phyloP scores from a whole-genome alignment of 352 stramenopile species.

The Plasmopara halstedii region DNA sequence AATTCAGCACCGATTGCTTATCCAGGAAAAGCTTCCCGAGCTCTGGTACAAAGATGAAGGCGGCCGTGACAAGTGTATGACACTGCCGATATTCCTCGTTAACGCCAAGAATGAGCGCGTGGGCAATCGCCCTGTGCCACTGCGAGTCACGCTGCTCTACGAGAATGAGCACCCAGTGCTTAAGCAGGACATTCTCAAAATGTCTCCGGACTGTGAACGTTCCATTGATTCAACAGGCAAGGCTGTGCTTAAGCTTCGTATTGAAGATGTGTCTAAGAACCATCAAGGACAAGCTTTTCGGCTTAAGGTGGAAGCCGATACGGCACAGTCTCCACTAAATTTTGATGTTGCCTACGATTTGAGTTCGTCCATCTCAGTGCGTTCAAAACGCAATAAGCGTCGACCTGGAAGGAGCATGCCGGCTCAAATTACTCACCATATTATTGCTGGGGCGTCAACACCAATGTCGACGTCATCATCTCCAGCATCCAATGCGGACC shows the following conservation, averaged over 20 bases:
- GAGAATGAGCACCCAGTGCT: constrained; percentile 86
- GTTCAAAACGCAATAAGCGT: constrained; percentile 93
- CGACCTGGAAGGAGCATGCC: constrained; percentile 44
- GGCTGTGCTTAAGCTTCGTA: constrained; percentile 83
- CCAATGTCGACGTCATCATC: constrained; percentile 62
- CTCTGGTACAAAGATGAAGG: constrained; percentile 86
- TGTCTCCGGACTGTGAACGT: constrained; percentile 76
- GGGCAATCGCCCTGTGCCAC: constrained; percentile 60
- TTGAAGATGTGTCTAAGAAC: constrained; percentile 97
- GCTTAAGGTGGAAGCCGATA: constrained; percentile 88
- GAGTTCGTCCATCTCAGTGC: constrained; percentile 88
- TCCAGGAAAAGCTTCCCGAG: constrained; percentile 77
- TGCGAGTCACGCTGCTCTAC: constrained; percentile 78
- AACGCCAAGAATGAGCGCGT: constrained; percentile 77
- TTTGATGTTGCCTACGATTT: constrained; percentile 88
- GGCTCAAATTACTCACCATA: constrained; percentile 59
- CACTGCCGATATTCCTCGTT: constrained; percentile 63
- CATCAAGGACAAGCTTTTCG: constrained; percentile 93
- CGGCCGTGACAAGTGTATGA: constrained; percentile 82
- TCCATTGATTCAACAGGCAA: constrained; percentile 83
- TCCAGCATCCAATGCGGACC: constrained; percentile 58
- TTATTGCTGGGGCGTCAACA: constrained; percentile 59
- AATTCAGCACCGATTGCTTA: constrained; percentile 76
- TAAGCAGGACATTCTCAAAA: constrained; percentile 94
- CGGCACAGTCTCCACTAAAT: constrained; percentile 76